These are phyloP conservation scores for Xylaria sp. DNA, from an alignment of 2,329 filamentous ascomycete species.

Conservation along the genomic window DNA sequence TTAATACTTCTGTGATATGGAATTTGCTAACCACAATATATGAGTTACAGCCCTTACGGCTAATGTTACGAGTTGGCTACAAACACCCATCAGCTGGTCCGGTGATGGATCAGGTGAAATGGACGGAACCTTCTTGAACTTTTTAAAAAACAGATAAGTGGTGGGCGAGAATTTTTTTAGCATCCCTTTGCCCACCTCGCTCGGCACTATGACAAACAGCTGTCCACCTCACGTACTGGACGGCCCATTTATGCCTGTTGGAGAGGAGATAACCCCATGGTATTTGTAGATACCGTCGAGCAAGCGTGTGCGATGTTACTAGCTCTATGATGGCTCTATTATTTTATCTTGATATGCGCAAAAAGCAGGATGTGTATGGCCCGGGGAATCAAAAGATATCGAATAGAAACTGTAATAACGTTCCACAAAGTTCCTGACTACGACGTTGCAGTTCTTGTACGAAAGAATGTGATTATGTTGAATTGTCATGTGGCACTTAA, in stretches of 20 bases:
- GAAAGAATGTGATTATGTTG: neutral
- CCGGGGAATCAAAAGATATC: conserved; percentile 5
- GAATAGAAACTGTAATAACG: conserved; percentile 22
- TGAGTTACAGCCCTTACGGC: conserved; percentile 74
- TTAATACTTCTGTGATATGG: neutral
- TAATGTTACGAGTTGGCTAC: conserved; percentile 88
- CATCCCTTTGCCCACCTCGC: neutral
- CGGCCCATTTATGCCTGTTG: neutral
- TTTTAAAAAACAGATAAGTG: conserved; percentile 23
- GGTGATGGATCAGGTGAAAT: conserved; percentile 93
- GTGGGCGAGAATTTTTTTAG: neutral
- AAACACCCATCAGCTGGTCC: conserved; percentile 74
- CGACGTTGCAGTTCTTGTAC: neutral
- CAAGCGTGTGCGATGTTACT: conserved; percentile 15
- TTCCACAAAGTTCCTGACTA: neutral
- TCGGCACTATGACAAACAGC: neutral
- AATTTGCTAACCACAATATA: conserved; percentile 20
- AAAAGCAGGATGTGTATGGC: conserved; percentile 18
- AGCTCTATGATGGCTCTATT: conserved; percentile 19
- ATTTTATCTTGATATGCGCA: conserved; percentile 12
- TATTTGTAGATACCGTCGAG: conserved; percentile 18
- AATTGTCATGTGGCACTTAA: conserved; percentile 4
- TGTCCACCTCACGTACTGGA: conserved; percentile 1
- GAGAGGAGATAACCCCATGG: neutral
- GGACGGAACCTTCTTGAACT: conserved; percentile 77